Conservation (phyloP, 2,329 filamentous ascomycete species). For the Fusarium sp. region DNA sequence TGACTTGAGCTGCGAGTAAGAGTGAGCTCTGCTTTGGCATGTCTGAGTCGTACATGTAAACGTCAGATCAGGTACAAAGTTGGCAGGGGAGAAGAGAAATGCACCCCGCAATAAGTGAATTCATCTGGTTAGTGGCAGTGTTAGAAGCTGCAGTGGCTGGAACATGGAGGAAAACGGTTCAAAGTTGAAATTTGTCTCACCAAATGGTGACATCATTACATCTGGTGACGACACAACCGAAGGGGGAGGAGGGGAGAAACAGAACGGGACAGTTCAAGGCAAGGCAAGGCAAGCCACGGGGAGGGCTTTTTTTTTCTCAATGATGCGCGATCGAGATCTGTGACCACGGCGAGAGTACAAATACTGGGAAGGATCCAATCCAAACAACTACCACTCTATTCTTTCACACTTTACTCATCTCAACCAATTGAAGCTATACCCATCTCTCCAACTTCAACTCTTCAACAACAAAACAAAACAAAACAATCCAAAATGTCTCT, state of each 20-base stretch:
- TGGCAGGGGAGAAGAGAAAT: conserved; percentile 22
- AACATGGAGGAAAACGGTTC: conserved; percentile 8
- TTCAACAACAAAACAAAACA: conserved; percentile 2
- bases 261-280: neutral
- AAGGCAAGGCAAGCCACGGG: conserved; percentile 40
- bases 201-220: conserved; percentile 58
- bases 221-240: conserved; percentile 52
- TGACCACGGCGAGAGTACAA: conserved; percentile 43
- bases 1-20: neutral
- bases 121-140: neutral
- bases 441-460: neutral
- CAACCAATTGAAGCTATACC: conserved; percentile 33
- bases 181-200: conserved; percentile 28
- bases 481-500: conserved; percentile 65
- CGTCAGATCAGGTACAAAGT: conserved; percentile 37
- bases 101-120: conserved; percentile 19
- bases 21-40: neutral
- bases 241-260: conserved; percentile 23
- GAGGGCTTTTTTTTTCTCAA: conserved; percentile 27
- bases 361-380: conserved; percentile 36
- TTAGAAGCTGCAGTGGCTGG: neutral
- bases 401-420: conserved; percentile 9
- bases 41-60: conserved; percentile 19
- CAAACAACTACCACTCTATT: neutral
- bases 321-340: conserved; percentile 45